Evolutionary conservation across 2,329 filamentous ascomycete genomes (phyloP).

Genomic region (Cercospora sp.): DNA sequence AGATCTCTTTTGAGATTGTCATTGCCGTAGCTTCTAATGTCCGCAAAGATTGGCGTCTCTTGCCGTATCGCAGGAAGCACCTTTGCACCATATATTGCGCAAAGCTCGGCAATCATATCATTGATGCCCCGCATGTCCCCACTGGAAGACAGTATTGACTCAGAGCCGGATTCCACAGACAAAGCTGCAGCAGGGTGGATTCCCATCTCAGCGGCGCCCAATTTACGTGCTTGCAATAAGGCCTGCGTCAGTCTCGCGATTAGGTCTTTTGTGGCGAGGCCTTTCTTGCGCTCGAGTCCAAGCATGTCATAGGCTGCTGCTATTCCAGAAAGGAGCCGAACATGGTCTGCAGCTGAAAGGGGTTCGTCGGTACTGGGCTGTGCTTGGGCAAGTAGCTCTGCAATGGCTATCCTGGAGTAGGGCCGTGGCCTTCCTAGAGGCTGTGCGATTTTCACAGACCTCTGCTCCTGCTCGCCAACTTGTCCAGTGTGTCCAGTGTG

Average conservation of each 20-base stretch:
- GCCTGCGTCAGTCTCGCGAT: constrained; percentile 79
- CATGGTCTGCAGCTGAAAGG: constrained; percentile 45
- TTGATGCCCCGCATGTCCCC: constrained; percentile 32
- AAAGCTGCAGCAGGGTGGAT: constrained; percentile 91
- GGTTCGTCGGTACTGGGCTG: constrained; percentile 29
- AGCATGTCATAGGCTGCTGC: constrained; percentile 79
- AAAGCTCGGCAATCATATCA: constrained; percentile 31
- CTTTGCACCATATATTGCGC: constrained; percentile 32
- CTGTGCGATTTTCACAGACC: neutral
- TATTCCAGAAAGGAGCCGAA: constrained; percentile 80
- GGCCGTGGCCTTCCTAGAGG: constrained; percentile 13
- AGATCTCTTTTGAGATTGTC: constrained; percentile 80
- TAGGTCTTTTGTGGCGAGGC: constrained; percentile 82
- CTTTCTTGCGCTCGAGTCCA: constrained; percentile 84
- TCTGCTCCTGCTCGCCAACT: neutral
- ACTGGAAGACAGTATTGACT: constrained; percentile 22
- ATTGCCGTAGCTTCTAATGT: constrained; percentile 64
- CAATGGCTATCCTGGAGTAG: constrained; percentile 22
- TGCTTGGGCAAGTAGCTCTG: constrained; percentile 30
- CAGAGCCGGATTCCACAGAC: constrained; percentile 62
- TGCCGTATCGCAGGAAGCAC: constrained; percentile 15
- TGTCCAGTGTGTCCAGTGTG: neutral
- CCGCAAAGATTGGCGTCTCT: constrained; percentile 13
- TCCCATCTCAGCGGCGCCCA: constrained; percentile 92
- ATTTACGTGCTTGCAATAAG: constrained; percentile 84